Evolutionary conservation across 495 filamentous ascomycete genomes (phyloP), one percentile per base, ranked within the genome.

Genomic region (Cercophora scortea): DNA sequence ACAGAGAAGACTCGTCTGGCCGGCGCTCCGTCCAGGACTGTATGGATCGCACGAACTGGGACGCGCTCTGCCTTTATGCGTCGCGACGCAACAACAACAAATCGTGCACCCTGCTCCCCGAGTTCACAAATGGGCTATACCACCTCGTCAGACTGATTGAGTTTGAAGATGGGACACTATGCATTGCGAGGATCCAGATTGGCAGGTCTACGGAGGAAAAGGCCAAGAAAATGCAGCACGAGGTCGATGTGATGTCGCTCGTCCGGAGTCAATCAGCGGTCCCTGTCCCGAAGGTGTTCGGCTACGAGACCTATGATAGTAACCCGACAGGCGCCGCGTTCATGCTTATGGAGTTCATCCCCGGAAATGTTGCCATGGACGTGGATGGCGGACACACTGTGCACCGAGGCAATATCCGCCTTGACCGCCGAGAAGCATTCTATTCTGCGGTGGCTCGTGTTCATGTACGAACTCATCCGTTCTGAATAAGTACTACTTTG

Each of bases 301-400:
- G 50, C 5, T 52, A 52, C 32, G 50, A 56, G 9, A 8, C 44
- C 33, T 42, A 53, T 36, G 35, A 39, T 6, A 35, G 53, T 33
- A 55, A 55, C 35, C 44, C 49, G 4, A 40, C 50, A 12, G 52
- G 41, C 7, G 58, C 49, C 12, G 52, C 58, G 35, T 63, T 56
- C 32, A 54, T 63, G 17, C 38, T 61, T 15, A 61, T 61, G 36
- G 55, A 63, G 47, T 53, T 56, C 43, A 40, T 63, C 40, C 53
- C 58, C 6, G 58, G 55, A 1, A 54, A 52, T 32, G 49, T 48
- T 11, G 54, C 47, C 9, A 61, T 61, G 57, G 58, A 63, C 18
- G 43, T 52, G 15, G 32, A n/a, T 12, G 58, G 51, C 19, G 50
- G 54, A 0, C 54, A 45, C 7, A 18, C 52, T 1, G 53, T 44